Evolutionary conservation across 306 rosid genomes (phyloP).

Genomic region (Prunus kanzakura): DNA sequence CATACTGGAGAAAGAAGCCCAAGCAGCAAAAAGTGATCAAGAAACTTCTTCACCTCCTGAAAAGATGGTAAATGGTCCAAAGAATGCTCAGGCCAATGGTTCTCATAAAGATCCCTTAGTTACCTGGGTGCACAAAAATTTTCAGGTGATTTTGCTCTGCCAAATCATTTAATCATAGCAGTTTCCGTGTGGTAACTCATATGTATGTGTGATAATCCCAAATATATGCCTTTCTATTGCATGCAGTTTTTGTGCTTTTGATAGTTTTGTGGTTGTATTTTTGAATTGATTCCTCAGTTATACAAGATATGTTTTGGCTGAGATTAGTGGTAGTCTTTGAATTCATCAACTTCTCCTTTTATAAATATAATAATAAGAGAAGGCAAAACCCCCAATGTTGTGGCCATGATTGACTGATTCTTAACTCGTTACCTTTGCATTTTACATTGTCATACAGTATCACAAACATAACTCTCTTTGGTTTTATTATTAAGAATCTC

Average conservation of each 20-base stretch:
- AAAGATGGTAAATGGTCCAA: slow-evolving; percentile 66
- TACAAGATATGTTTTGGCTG: background rate
- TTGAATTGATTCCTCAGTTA: background rate
- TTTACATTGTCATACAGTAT: background rate
- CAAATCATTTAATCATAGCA: slow-evolving; percentile 12
- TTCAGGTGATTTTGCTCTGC: slow-evolving; percentile 72
- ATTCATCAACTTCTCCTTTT: background rate
- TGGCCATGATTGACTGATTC: background rate
- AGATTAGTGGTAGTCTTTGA: background rate
- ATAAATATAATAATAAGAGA: background rate
- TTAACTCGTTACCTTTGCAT: background rate
- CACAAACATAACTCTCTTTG: background rate
- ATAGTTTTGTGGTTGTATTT: background rate
- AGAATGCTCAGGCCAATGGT: slow-evolving; percentile 71
- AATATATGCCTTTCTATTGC: background rate
- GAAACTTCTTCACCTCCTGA: slow-evolving; percentile 74
- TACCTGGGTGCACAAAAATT: slow-evolving; percentile 98
- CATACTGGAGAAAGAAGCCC: slow-evolving; percentile 97
- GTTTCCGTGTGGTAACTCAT: slow-evolving; percentile 17
- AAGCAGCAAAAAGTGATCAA: slow-evolving; percentile 68
- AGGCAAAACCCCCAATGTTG: background rate
- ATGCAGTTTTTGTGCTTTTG: background rate
- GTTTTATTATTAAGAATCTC: slow-evolving; percentile 28
- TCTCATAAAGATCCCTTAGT: slow-evolving; percentile 78
- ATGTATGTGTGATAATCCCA: background rate